These are phyloP conservation scores for Cutaneotrichosporon mucoides DNA, from an alignment of 1,284 basidiomycete genomes.

Conservation along the genomic window DNA sequence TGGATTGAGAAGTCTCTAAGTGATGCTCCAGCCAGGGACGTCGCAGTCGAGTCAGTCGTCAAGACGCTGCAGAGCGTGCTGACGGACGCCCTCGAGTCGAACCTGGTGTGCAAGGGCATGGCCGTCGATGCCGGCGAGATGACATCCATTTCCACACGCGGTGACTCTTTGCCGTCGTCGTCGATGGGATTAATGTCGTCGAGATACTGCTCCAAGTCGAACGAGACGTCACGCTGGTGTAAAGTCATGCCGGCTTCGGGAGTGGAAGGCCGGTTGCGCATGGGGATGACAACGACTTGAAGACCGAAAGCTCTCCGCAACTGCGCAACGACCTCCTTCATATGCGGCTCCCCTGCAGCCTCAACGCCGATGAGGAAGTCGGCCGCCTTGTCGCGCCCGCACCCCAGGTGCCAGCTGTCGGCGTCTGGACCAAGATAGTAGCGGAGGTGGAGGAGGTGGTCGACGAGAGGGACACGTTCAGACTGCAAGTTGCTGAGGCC, in stretches of 20 bases:
- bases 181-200: constrained; percentile 17
- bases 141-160: no score
- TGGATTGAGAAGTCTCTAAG: constrained; percentile 22
- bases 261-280: neutral
- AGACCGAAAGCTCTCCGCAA: constrained; percentile 2
- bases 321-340: neutral
- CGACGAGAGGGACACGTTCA: constrained; percentile 18
- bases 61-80: neutral
- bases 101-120: constrained; percentile 4
- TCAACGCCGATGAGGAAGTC: constrained; percentile 5
- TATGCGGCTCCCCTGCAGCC: neutral
- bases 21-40: constrained; percentile 3
- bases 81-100: neutral
- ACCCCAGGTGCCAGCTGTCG: constrained; percentile 35
- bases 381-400: constrained; percentile 24
- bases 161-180: neutral
- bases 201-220: constrained; percentile 39
- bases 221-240: constrained; percentile 24
- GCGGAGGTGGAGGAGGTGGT: constrained; percentile 27
- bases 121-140: neutral
- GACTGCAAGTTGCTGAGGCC: neutral
- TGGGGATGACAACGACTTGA: neutral
- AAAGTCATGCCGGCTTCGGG: neutral
- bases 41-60: neutral
- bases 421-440: constrained; percentile 24